Percentiles rank a stretch among this genome's conserved stretches.
Evolutionary conservation across 495 filamentous ascomycete genomes (phyloP).

Genomic region (Aspergillus indologenus): DNA sequence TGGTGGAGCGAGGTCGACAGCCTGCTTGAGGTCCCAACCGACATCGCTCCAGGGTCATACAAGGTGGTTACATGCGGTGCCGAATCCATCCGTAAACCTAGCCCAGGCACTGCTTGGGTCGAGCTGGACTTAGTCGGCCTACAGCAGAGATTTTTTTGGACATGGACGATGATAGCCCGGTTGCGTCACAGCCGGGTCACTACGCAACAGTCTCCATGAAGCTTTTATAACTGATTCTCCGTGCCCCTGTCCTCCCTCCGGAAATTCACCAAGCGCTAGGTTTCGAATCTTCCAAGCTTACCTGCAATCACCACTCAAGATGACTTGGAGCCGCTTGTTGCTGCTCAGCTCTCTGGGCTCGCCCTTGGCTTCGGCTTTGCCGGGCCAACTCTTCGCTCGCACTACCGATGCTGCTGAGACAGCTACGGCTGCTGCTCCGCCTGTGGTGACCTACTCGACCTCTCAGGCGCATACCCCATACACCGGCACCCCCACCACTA

Average conservation of each 20-base stretch:
- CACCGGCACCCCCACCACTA: constrained; percentile 56
- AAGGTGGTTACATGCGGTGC: constrained; percentile 1
- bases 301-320: background rate
- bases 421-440: background rate
- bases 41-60: background rate
- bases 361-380: background rate
- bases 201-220: background rate
- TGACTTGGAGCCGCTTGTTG: background rate
- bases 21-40: background rate
- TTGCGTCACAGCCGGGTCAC: constrained; percentile 1
- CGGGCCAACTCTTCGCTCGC: background rate
- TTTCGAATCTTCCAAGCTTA: background rate
- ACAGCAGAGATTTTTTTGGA: background rate
- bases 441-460: constrained; percentile 8
- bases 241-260: background rate
- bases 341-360: background rate
- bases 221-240: background rate
- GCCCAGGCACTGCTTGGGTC: background rate
- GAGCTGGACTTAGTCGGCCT: background rate
- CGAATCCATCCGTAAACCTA: background rate
- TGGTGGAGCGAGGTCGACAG: background rate
- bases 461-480: constrained; percentile 48
- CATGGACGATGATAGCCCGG: background rate
- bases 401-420: background rate
- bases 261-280: background rate